A percentile compares a stretch with the other conserved stretches of the same genome.
phyloP scores from a whole-genome alignment of 108 stramenopile genomes.

The Epithemia pelagica region DNA sequence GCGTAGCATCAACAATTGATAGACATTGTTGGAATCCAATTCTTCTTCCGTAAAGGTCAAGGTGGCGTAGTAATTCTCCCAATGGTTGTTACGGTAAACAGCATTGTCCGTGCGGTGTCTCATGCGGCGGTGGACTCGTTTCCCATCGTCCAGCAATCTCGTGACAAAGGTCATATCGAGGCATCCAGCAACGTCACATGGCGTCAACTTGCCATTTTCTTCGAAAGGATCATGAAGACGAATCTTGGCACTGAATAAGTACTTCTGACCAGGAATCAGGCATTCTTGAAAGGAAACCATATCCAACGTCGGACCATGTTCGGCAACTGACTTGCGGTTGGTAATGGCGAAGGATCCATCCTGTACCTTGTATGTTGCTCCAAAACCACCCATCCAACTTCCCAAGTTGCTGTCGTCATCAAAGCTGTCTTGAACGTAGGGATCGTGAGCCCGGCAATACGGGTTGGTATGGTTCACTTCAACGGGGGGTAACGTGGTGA shows the following conservation, averaged over 20 bases:
- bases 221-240: conserved; percentile 26
- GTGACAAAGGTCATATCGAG: background rate
- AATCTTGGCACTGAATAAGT: conserved; percentile 31
- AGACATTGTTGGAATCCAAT: conserved; percentile 12
- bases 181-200: conserved; percentile 15
- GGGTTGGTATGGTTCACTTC: background rate
- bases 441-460: background rate
- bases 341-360: background rate
- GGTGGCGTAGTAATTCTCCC: conserved; percentile 15
- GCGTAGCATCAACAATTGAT: conserved; percentile 23
- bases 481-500: background rate
- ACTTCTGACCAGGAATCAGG: conserved; percentile 7
- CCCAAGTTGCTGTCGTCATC: background rate
- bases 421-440: background rate
- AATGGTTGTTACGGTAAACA: background rate
- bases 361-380: background rate
- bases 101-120: background rate
- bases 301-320: background rate
- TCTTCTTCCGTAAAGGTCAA: conserved; percentile 21
- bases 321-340: background rate
- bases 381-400: background rate
- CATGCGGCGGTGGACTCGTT: background rate
- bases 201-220: conserved; percentile 7
- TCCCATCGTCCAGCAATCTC: background rate
- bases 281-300: conserved; percentile 3